Conservation (phyloP, 768 basidiomycete species). For the Leccinum boreale region DNA sequence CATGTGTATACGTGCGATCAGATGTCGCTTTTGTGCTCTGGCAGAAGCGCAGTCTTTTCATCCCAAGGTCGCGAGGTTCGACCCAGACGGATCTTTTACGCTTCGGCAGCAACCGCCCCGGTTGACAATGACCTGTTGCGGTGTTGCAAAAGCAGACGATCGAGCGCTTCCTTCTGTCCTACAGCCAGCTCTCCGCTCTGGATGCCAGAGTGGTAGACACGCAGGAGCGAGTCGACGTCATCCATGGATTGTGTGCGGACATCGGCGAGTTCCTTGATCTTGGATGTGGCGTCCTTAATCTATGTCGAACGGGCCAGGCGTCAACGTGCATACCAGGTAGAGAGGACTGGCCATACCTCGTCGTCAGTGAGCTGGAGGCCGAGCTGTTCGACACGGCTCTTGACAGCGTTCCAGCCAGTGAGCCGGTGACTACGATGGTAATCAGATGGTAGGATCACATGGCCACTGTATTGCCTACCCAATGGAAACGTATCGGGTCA, state of each 20-base stretch:
- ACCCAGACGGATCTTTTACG: conserved; percentile 2
- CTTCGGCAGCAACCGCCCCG: conserved; percentile 2
- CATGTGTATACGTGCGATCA: conserved; percentile 4
- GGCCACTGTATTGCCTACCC: conserved; percentile 46
- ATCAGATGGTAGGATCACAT: conserved; percentile 2
- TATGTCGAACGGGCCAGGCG: conserved; percentile 26
- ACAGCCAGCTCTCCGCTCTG: conserved; percentile 88
- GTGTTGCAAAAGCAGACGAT: conserved; percentile 81
- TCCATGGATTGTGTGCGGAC: conserved; percentile 99
- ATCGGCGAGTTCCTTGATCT: conserved; percentile 99
- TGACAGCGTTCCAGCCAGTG: conserved; percentile 99
- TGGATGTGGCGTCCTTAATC: conserved; percentile 98
- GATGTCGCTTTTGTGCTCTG: conserved; percentile 20
- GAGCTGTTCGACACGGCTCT: conserved; percentile 97
- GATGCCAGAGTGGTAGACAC: conserved; percentile 94
- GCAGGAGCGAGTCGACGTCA: conserved; percentile 94
- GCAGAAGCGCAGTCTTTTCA: not conserved
- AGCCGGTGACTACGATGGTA: conserved; percentile 67
- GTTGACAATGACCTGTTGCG: conserved; percentile 35
- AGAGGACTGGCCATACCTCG: conserved; percentile 45
- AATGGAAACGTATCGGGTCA: conserved; percentile 96
- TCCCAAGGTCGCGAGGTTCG: not conserved
- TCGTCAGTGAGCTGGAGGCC: conserved; percentile 87
- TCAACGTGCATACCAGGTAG: not conserved
- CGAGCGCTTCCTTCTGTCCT: conserved; percentile 90